Base-by-base conservation (phyloP, 2,329 filamentous ascomycete genomes). In the Calonectria pteridis region DNA sequence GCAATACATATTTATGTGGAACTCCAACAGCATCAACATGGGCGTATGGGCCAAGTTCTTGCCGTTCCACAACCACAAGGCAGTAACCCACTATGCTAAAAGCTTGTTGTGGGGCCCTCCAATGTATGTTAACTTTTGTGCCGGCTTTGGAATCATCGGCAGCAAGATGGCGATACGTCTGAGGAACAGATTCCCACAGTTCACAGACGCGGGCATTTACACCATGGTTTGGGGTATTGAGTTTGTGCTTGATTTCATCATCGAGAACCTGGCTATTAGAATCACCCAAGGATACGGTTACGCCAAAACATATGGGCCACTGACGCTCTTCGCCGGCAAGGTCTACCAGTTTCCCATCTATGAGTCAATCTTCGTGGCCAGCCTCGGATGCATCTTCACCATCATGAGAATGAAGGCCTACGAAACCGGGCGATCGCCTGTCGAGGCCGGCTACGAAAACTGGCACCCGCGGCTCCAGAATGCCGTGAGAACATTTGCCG, bases 1-100 rank as follows among this genome's bases (percentile, higher is more conserved):
- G 16, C 65, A 67, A 23, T 67, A 67, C 33, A 67, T 67, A 10
- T 67, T 67, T 26, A 67, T 67, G 65, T 67, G 65, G 65, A 67
- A 67, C 35, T 18, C 33, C 14, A 67, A 67, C 23, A 67, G 65
- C 18, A 67, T 67, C 49, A 67, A 67, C 50, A 50, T 35, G 37
- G 65, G 65, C 20, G 65, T 67, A 18, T 67, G 65, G 65, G 65
- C 65, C 50, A 67, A 67, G 35, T 67, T 51, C 7, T 35, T 67
- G 16, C 65, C 65, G 13, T 67, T 67, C 50, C 65, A 67, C 16
- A 67, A 67, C 23, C 65, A 67, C 49, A 50, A 55, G 5, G 26
- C 65, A 1, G 28, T 50, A 14, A 67, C 46, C 7, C 65, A 51
- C 49, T 67, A 67, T 43, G 65, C 49, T 2, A 50, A 67, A 51